A percentile compares a stretch with the other conserved stretches of the same genome.
Evolutionary conservation across 345 rosid species (phyloP).

Genomic region (Barbarea vulgaris): DNA sequence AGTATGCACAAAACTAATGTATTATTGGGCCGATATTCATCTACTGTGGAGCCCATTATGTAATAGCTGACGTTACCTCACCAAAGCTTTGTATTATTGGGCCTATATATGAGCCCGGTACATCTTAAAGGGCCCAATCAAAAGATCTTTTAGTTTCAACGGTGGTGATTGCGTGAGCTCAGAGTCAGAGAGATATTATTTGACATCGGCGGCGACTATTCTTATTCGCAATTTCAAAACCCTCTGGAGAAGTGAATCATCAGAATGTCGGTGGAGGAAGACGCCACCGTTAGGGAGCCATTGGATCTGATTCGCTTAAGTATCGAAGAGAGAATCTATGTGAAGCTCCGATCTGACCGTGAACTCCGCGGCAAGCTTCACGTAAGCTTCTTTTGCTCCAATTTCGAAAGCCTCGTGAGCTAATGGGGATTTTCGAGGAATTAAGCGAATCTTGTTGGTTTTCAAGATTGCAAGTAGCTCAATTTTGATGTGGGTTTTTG

Average conservation of each 20-base stretch:
- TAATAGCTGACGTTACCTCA: no score
- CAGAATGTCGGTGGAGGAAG: slow-evolving; percentile 83
- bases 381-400: slow-evolving; percentile 45
- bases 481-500: neutral
- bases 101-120: neutral
- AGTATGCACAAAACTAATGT: no score
- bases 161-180: slow-evolving; percentile 8
- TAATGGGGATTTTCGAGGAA: neutral
- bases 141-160: neutral
- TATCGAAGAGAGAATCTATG: slow-evolving; percentile 96
- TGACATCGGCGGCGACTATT: neutral
- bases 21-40: no score
- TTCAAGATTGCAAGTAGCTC: neutral
- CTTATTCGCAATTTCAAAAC: slow-evolving; percentile 14
- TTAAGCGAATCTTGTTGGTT: neutral
- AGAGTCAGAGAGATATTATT: slow-evolving; percentile 1
- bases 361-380: slow-evolving; percentile 99
- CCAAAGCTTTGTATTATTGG: neutral
- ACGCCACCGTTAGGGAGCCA: slow-evolving; percentile 90
- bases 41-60: no score
- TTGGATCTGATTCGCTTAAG: slow-evolving; percentile 90
- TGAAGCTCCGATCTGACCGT: slow-evolving; percentile 96
- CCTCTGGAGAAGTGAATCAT: slow-evolving; percentile 7
- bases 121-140: neutral
- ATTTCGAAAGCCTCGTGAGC: no score